These are phyloP conservation scores for Asterochloris erici DNA, from an alignment of 139 green algal genomes.

Conservation along the genomic window DNA sequence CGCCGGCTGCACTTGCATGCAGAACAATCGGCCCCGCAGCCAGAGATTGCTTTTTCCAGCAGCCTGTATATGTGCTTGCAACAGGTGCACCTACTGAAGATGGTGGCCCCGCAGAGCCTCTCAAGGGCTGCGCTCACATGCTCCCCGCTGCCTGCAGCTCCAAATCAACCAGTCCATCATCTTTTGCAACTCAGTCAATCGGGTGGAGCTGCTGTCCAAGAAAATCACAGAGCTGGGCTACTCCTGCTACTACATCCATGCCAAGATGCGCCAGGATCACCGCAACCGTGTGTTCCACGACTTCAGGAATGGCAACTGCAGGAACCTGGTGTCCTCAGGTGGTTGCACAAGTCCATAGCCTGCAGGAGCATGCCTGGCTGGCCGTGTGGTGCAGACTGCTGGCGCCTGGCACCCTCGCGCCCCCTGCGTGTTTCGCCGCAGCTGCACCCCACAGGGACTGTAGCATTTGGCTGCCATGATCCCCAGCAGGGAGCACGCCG, in stretches of 20 bases:
- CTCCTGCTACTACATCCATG: conserved; percentile 99
- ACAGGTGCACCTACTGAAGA: not conserved
- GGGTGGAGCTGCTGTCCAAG: conserved; percentile 98
- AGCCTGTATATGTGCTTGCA: not conserved
- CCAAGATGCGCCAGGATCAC: conserved; percentile 98
- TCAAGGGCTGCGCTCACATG: not conserved
- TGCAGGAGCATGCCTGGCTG: not conserved
- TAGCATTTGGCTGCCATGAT: too few species aligned
- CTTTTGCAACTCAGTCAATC: conserved; percentile 99
- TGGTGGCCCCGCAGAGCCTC: not conserved
- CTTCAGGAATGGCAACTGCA: conserved; percentile 96
- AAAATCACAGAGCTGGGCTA: conserved; percentile 99
- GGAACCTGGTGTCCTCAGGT: conserved; percentile 97
- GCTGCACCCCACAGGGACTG: too few species aligned
- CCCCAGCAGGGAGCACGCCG: not conserved
- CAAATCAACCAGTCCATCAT: conserved; percentile 99
- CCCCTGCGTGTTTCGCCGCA: too few species aligned
- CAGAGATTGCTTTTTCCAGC: not conserved
- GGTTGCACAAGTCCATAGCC: not conserved
- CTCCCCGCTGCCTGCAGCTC: conserved; percentile 48
- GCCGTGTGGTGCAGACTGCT: not conserved
- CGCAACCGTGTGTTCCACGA: conserved; percentile 99
- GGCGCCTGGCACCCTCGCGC: too few species aligned
- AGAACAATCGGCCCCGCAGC: too few species aligned
- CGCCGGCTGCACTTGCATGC: too few species aligned